Percentiles rank a stretch among this genome's conserved stretches.
phyloP scores from a whole-genome alignment of 768 basidiomycete species.

The Clavulina sp. region DNA sequence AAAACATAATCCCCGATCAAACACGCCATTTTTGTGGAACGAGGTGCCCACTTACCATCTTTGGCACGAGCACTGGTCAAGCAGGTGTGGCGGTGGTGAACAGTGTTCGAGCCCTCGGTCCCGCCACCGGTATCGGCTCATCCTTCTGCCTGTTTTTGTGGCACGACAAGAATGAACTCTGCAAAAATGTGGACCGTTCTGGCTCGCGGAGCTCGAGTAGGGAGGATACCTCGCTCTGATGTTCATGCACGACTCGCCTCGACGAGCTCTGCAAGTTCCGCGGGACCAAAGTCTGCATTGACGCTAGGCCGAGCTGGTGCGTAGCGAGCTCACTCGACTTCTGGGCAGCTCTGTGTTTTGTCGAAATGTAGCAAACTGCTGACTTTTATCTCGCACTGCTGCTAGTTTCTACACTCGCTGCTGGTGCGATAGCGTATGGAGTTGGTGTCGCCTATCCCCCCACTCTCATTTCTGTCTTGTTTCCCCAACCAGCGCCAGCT shows the following conservation, averaged over 20 bases:
- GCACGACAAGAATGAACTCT: too few species aligned
- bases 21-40: too few species aligned
- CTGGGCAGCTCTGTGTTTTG: too few species aligned
- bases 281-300: neutral
- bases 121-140: too few species aligned
- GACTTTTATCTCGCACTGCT: neutral
- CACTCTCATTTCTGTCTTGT: slow-evolving; percentile 42
- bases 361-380: too few species aligned
- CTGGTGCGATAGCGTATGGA: slow-evolving; percentile 23
- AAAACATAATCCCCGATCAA: neutral
- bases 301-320: neutral
- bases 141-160: too few species aligned
- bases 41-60: neutral
- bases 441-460: slow-evolving; percentile 58
- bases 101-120: neutral
- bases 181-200: too few species aligned
- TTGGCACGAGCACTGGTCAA: neutral
- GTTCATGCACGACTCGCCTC: too few species aligned
- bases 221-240: too few species aligned
- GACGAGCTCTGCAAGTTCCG: too few species aligned
- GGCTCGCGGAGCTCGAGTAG: too few species aligned
- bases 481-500: slow-evolving; percentile 60
- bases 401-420: slow-evolving; percentile 4
- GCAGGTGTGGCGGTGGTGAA: neutral
- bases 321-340: too few species aligned